phyloP scores from a whole-genome alignment of 2,329 filamentous ascomycete genomes.

The Tolypocladium ophioglossoides region DNA sequence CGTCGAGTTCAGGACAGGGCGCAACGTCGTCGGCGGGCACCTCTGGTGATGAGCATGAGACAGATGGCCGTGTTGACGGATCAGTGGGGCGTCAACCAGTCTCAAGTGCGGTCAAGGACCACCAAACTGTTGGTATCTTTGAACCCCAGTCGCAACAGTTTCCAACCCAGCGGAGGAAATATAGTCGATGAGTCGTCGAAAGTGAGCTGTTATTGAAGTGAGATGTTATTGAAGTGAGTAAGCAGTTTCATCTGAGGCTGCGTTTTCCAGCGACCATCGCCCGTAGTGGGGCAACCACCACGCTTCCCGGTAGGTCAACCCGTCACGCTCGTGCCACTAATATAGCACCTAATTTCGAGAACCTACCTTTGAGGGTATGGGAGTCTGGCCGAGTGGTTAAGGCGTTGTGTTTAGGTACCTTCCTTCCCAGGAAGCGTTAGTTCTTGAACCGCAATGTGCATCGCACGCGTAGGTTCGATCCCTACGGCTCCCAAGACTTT shows the following conservation, averaged over 20 bases:
- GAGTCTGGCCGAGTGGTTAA: conserved; percentile 46
- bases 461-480: conserved; percentile 40
- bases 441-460: conserved; percentile 29
- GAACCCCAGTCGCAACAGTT: neutral
- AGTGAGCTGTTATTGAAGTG: neutral
- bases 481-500: conserved; percentile 31
- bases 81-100: neutral
- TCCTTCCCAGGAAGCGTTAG: conserved; percentile 6
- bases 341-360: conserved; percentile 1
- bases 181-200: neutral
- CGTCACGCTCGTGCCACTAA: neutral
- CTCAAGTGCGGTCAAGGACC: neutral
- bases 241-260: neutral
- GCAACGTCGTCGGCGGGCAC: neutral
- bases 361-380: conserved; percentile 10
- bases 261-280: neutral
- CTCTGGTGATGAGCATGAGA: neutral
- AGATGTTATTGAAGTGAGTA: neutral
- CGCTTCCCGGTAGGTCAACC: neutral
- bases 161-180: too few species aligned
- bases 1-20: neutral
- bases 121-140: too few species aligned
- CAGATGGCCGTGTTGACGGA: neutral
- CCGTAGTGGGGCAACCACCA: neutral
- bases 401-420: conserved; percentile 41